Conservation (phyloP, 1,284 basidiomycete genomes). For the Rhodotorula sp. region DNA sequence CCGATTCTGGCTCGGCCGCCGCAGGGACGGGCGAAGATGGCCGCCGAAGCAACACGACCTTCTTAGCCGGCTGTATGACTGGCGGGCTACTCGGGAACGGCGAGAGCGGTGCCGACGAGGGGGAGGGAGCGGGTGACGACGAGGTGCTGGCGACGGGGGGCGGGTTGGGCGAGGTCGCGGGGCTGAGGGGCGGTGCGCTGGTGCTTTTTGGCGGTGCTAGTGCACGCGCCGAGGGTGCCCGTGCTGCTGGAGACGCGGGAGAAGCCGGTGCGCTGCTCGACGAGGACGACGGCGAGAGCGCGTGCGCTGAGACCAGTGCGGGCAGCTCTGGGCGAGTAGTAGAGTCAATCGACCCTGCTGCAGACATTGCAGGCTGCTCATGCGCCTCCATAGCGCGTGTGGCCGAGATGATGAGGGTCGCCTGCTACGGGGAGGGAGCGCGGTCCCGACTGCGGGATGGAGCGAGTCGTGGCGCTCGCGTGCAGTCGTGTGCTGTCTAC, state of each 20-base stretch:
- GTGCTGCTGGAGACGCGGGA: neutral
- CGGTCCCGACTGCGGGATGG: too few relatives aligned
- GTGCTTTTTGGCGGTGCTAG: neutral
- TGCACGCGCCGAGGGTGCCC: neutral
- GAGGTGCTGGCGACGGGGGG: constrained; percentile 2
- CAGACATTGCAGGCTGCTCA: too few relatives aligned
- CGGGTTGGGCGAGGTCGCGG: constrained; percentile 1
- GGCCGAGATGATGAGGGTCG: too few relatives aligned
- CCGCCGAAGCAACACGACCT: constrained; percentile 7
- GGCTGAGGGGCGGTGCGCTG: neutral
- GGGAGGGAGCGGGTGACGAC: neutral
- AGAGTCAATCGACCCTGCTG: too few relatives aligned
- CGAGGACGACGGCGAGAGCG: too few relatives aligned
- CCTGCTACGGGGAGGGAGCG: too few relatives aligned
- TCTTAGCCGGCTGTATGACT: neutral
- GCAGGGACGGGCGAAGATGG: neutral
- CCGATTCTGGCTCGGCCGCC: neutral
- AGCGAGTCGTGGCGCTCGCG: too few relatives aligned
- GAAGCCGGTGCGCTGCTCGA: neutral
- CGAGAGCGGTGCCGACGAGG: neutral
- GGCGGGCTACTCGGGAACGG: neutral
- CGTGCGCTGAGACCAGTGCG: too few relatives aligned
- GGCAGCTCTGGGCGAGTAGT: too few relatives aligned
- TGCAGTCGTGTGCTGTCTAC: too few relatives aligned
- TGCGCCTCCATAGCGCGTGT: too few relatives aligned